Evolutionary conservation across 2,329 filamentous ascomycete genomes (phyloP), one percentile per base, ranked within the genome.

Genomic region (Pseudonectria buxi): DNA sequence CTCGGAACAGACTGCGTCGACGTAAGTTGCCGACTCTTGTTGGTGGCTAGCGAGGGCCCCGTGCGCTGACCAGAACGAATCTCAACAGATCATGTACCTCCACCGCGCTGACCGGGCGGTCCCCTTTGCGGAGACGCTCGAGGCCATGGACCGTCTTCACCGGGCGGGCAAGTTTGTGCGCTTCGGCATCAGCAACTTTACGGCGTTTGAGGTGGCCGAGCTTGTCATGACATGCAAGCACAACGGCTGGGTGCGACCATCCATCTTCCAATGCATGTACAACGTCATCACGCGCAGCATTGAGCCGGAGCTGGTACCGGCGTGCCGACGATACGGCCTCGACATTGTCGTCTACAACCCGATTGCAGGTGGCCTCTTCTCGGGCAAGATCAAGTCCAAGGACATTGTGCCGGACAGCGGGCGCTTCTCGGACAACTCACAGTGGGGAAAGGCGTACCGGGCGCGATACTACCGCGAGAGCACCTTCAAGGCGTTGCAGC

Each of bases 261-360:
- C 83, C 1, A 78, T 94, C 37, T 94, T 86, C 61, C 86, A 92
- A 61, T 88, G 73, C 50, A 90, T 94, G 84, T 90, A 90, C 63
- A 90, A 90, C 59, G 77, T 75, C 38, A 84, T 89, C 47, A 86
- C 80, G 14, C 77, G 86, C 34, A 76, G 74, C 36, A 81, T 90
- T 44, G 86, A 92, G 57, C 58, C 74, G 1, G 86, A 92, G 58
- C 67, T 92, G 28, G 72, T 92, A 35, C 77, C 78, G 3, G 78
- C 79, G 14, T 88, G 83, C 54, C 76, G 77, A 14, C 76, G 83
- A 34, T 90, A 87, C 57, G 83, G 83, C 2, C 69, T 92, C 14
- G 82, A 88, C 44, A 72, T 92, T 30, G 85, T 90, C 7, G 69
- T 86, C 28, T 90, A 89, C 64, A 94, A 92, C 57, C 86, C 86